phyloP scores from a whole-genome alignment of 441 rosid species.

The Biscutella auriculata region DNA sequence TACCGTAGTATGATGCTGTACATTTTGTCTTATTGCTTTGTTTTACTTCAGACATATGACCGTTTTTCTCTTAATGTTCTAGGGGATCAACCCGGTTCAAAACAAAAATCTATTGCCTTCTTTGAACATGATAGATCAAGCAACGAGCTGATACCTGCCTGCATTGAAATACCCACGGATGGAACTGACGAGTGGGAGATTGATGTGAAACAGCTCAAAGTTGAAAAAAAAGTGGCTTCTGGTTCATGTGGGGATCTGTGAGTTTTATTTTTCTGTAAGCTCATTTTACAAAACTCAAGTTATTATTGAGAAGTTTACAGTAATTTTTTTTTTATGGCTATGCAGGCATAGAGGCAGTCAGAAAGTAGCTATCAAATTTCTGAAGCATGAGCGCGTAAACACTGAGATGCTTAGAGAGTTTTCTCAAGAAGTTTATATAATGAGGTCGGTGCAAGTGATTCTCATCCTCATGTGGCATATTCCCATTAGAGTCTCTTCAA shows the following conservation, averaged over 20 bases:
- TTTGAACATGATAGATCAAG: constrained; percentile 31
- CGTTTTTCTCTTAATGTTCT: constrained; percentile 12
- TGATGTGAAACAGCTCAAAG: constrained; percentile 52
- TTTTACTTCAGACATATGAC: constrained; percentile 4
- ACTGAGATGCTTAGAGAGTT: constrained; percentile 70
- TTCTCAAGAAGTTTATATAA: constrained; percentile 81
- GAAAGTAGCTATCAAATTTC: constrained; percentile 85
- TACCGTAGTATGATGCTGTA: background rate
- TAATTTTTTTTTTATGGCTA: constrained; percentile 2
- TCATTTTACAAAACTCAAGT: background rate
- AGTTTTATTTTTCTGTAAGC: constrained; percentile 24
- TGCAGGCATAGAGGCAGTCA: constrained; percentile 89
- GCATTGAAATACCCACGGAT: constrained; percentile 76
- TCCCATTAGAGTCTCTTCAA: too few species aligned
- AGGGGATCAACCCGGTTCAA: constrained; percentile 48
- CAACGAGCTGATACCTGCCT: constrained; percentile 35
- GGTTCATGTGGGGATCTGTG: constrained; percentile 93
- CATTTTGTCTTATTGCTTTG: background rate
- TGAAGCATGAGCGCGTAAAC: constrained; percentile 69
- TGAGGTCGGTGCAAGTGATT: constrained; percentile 52
- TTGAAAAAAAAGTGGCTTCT: constrained; percentile 71
- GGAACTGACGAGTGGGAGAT: constrained; percentile 96
- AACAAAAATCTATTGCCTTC: constrained; percentile 33
- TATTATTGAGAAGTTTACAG: background rate
- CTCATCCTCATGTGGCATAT: background rate